phyloP scores from a whole-genome alignment of 805 yeast species.

The Suhomyces prunicola region DNA sequence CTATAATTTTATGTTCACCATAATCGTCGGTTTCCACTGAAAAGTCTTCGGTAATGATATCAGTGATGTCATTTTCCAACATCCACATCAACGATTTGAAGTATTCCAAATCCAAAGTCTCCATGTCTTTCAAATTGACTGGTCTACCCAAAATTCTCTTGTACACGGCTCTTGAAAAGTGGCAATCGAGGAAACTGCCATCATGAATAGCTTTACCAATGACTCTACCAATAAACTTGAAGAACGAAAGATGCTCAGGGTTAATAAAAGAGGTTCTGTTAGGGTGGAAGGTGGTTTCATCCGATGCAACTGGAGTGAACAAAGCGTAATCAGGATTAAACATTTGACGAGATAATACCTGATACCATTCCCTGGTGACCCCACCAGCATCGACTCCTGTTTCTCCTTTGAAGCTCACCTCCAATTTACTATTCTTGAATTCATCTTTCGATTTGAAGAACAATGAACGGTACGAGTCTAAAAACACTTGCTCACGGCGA shows the following conservation, averaged over 20 bases:
- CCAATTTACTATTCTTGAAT: constrained; percentile 67
- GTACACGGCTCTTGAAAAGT: constrained; percentile 92
- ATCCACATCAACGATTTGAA: constrained; percentile 93
- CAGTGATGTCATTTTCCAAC: constrained; percentile 94
- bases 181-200: constrained; percentile 83
- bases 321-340: constrained; percentile 93
- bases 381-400: constrained; percentile 99
- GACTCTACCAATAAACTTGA: constrained; percentile 89
- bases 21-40: constrained; percentile 91
- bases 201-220: constrained; percentile 94
- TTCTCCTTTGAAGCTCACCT: constrained; percentile 85
- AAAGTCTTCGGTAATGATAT: constrained; percentile 90
- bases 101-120: constrained; percentile 86
- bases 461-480: constrained; percentile 82
- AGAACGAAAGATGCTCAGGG: constrained; percentile 89
- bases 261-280: constrained; percentile 88
- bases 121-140: constrained; percentile 90
- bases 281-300: constrained; percentile 92
- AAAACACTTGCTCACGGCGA: constrained; percentile 84
- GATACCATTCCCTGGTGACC: constrained; percentile 96
- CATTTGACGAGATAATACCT: constrained; percentile 89
- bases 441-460: constrained; percentile 77
- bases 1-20: constrained; percentile 83
- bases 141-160: constrained; percentile 76
- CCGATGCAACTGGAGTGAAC: constrained; percentile 87